Evolutionary conservation across 768 basidiomycete species (phyloP), one percentile per base, ranked within the genome.

Genomic region (Fomitopsis serialis): DNA sequence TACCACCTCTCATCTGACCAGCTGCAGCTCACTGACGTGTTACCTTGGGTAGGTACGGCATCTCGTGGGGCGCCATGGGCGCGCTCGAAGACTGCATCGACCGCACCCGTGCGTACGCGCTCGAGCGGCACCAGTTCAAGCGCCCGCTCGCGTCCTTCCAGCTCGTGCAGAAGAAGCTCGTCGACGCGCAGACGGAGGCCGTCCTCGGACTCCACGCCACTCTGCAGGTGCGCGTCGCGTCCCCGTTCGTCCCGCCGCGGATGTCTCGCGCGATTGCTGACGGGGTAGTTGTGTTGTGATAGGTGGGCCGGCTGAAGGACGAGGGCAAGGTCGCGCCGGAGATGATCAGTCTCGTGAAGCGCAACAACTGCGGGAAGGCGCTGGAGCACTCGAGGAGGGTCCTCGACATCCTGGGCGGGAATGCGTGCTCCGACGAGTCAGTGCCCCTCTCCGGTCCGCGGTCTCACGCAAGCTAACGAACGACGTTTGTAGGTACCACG

Each of bases 121-220:
- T 97, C 32, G 91, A 97, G 65, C 80, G 95, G 15, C 80, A 85
- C 45, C 96, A 98, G 69, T 98, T 98, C 74, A 77, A 82, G 22
- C 83, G 87, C 35, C 93, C 94, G 0, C 75, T 98, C 2, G 95
- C 92, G 1, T 88, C 89, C 5, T 98, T 96, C 82, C 96, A 98
- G 69, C 84, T 98, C n/a, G 78, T 98, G 17, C 95, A 98, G 68
- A 96, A 96, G 81, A 98, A 98, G 70, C 78, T 98, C 15, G 93
- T 88, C 2, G 94, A 98, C 59, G 94, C 96, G 12, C 87, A 93
- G 58, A 90, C 86, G 1, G 92, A 97, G 63, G 80, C 84, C 9
- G 81, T 87, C 1, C 74, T 95, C 12, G 92, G 94, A 6, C 72
- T 92, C 23, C 77, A 82, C 42, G 86, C 87, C 6, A 86, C 83